A percentile compares a stretch with the other conserved stretches of the same genome.
Conservation (phyloP, 1,139 yeast genomes). For the Candida buenavistaensis region DNA sequence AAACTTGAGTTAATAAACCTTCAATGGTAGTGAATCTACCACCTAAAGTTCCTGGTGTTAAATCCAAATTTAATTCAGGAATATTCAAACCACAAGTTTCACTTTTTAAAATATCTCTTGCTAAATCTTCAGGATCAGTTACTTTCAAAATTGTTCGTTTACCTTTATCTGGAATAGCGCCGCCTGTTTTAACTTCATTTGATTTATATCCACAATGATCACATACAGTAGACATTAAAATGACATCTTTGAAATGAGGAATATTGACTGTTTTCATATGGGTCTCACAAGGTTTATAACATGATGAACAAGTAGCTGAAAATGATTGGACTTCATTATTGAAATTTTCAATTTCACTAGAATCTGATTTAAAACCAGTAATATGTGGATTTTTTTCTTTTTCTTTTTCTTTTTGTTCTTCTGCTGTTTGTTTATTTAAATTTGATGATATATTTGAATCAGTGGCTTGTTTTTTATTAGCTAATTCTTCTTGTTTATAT, state of each 20-base stretch:
- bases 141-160: slow-evolving; percentile 70
- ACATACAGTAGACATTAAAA: slow-evolving; percentile 94
- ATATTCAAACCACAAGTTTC: slow-evolving; percentile 86
- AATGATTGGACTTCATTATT: slow-evolving; percentile 91
- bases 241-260: slow-evolving; percentile 97
- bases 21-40: slow-evolving; percentile 97
- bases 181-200: slow-evolving; percentile 98
- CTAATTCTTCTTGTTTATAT: slow-evolving; percentile 43
- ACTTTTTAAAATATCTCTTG: slow-evolving; percentile 91
- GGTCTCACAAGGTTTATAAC: slow-evolving; percentile 79
- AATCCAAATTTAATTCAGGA: slow-evolving; percentile 88
- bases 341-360: slow-evolving; percentile 80
- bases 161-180: slow-evolving; percentile 89
- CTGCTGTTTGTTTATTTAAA: slow-evolving; percentile 16
- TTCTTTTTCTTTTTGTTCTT: background rate
- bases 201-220: slow-evolving; percentile 93
- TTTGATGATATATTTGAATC: slow-evolving; percentile 28
- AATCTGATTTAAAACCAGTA: slow-evolving; percentile 63
- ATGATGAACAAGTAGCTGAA: slow-evolving; percentile 89
- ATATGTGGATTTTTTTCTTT: slow-evolving; percentile 41
- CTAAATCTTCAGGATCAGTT: slow-evolving; percentile 90
- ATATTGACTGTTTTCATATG: slow-evolving; percentile 96
- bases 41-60: slow-evolving; percentile 95
- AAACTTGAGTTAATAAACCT: slow-evolving; percentile 86
- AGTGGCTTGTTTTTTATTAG: slow-evolving; percentile 39